Evolutionary conservation across 2,329 filamentous ascomycete species (phyloP), one percentile per base, ranked within the genome.

Genomic region (Salinomyces thailandicus): DNA sequence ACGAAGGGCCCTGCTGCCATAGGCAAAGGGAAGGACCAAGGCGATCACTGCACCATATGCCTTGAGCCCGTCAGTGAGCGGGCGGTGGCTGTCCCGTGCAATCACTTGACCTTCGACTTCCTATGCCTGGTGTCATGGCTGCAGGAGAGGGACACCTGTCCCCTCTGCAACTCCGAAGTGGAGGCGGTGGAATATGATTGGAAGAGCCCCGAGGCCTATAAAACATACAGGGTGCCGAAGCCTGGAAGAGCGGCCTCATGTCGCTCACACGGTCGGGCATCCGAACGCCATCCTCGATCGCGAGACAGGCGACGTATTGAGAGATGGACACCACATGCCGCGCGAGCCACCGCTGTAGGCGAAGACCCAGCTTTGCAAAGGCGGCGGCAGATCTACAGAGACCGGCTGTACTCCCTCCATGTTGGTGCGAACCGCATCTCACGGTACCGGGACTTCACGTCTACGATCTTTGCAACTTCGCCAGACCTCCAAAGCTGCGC

Each of bases 71-170:
- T 94, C 52, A 75, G 76, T 7, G 83, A 91, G 50, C 63, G 74
- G 35, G 85, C 82, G 44, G 68, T 79, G 34, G 75, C 83, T 5
- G 64, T 72, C 14, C 86, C 87, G 5, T 96, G 87, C 66, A 71
- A 74, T 28, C 87, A 96, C 64, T 63, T 68, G 39, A 76, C 78
- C 48, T 94, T 93, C 57, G 86, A 95, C 65, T 93, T 86, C 54
- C 59, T 85, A 9, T 96, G 87, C 58, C 72, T 94, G 5, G 62
- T 79, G 15, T 86, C 72, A 60, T 95, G 89, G 87, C 66, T 93
- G 4, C 72, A 85, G 48, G 68, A 81, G 45, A 73, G 74, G 7
- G 68, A 78, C 1, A 72, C 68, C 32, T 95, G 87, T 53, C 87
- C 89, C 13, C 67, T 95, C 35, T 96, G 87, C 73, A 61, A 59